Evolutionary conservation across 495 filamentous ascomycete genomes (phyloP).

Genomic region (Tricharina praecox): DNA sequence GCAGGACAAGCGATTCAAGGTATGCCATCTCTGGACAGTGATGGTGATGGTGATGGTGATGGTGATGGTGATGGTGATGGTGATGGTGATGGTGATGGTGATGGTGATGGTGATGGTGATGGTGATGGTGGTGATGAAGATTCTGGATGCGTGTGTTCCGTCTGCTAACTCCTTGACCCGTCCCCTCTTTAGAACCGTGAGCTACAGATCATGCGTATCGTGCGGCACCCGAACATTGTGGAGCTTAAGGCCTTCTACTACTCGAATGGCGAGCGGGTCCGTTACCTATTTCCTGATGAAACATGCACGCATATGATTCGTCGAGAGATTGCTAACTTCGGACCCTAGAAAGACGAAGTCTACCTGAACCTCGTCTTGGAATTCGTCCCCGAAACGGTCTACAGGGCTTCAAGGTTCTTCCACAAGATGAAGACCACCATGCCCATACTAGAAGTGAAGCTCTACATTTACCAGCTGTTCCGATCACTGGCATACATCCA

Average conservation of each 20-base stretch:
- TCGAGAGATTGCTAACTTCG: not conserved
- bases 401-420: constrained; percentile 95
- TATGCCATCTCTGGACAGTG: constrained; percentile 25
- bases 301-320: not conserved
- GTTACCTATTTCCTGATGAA: too few species aligned
- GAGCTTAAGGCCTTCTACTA: constrained; percentile 99
- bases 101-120: too few species aligned
- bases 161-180: too few species aligned
- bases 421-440: constrained; percentile 99
- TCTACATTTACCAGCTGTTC: constrained; percentile 99
- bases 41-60: not conserved
- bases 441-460: constrained; percentile 95
- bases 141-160: too few species aligned
- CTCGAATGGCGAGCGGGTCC: constrained; percentile 92
- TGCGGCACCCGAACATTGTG: constrained; percentile 95
- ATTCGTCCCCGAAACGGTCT: constrained; percentile 96
- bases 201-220: constrained; percentile 98
- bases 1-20: constrained; percentile 99
- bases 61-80: not conserved
- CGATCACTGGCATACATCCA: constrained; percentile 96
- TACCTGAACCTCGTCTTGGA: constrained; percentile 97
- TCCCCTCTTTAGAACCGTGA: constrained; percentile 71
- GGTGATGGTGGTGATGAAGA: too few species aligned
- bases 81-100: too few species aligned
- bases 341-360: constrained; percentile 82